Conservation (phyloP, 1,139 yeast genomes). For the Debaryomycetaceae sp. region DNA sequence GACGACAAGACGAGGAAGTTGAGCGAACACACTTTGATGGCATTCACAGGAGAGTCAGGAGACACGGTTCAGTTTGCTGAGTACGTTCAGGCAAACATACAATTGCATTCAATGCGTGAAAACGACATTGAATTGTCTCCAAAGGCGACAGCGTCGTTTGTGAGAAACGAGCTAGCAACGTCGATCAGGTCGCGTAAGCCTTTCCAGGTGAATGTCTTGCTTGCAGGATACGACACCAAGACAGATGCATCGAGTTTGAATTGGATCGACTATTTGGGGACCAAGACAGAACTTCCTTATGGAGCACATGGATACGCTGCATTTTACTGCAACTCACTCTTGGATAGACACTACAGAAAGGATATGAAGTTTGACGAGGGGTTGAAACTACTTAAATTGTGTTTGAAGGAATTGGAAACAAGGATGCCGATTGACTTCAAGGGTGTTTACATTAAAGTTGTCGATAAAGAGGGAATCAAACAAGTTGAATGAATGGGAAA, state of each 20-base stretch:
- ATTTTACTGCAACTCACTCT: constrained; percentile 82
- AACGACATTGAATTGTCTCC: constrained; percentile 74
- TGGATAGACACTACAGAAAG: constrained; percentile 85
- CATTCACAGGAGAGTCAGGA: constrained; percentile 94
- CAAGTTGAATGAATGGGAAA: constrained; percentile 4
- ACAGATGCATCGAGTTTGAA: constrained; percentile 64
- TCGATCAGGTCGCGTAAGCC: constrained; percentile 89
- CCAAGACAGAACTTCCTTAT: constrained; percentile 86
- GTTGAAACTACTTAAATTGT: constrained; percentile 62
- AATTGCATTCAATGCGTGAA: constrained; percentile 83
- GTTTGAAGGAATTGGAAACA: constrained; percentile 73
- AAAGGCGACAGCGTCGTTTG: constrained; percentile 81
- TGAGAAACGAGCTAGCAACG: constrained; percentile 83
- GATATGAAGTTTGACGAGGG: constrained; percentile 82
- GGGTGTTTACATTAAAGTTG: constrained; percentile 78
- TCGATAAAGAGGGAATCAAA: constrained; percentile 70
- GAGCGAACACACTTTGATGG: constrained; percentile 77
- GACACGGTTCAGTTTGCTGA: constrained; percentile 98
- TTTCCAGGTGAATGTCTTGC: constrained; percentile 83
- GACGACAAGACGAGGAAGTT: constrained; percentile 86
- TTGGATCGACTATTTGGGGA: constrained; percentile 94
- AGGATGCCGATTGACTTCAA: constrained; percentile 97
- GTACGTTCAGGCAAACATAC: constrained; percentile 88
- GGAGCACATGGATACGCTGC: constrained; percentile 98
- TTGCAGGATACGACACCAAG: constrained; percentile 80